Evolutionary conservation across 1,284 basidiomycete species (phyloP).

Genomic region (Lentinula novae-zelandiae): DNA sequence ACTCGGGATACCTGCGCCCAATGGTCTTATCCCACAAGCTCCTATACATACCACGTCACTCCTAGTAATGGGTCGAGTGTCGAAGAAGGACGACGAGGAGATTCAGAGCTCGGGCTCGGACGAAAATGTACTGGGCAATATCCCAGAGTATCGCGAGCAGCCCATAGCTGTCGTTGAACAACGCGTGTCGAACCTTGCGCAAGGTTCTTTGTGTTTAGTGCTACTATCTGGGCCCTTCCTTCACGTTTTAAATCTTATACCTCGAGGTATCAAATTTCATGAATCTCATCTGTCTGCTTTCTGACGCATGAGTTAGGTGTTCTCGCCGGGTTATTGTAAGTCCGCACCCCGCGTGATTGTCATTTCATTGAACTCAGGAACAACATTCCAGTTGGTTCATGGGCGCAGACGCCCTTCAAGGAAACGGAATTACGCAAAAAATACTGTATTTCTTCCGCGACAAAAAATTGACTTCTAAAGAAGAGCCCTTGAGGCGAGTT

Average conservation of each 20-base stretch:
- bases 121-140: not conserved
- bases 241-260: constrained; percentile 74
- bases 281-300: not conserved
- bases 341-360: constrained; percentile 12
- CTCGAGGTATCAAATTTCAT: constrained; percentile 32
- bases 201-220: constrained; percentile 78
- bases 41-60: constrained; percentile 92
- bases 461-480: constrained; percentile 51
- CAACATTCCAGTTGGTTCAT: constrained; percentile 76
- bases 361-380: constrained; percentile 2
- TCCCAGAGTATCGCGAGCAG: constrained; percentile 39
- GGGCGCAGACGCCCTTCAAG: constrained; percentile 80
- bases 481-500: constrained; percentile 74
- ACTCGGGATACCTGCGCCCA: constrained; percentile 89
- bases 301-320: constrained; percentile 38
- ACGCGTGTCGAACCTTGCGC: constrained; percentile 82
- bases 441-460: constrained; percentile 84
- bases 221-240: constrained; percentile 81
- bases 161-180: constrained; percentile 86
- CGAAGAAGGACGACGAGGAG: constrained; percentile 42
- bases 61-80: constrained; percentile 61
- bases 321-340: constrained; percentile 72
- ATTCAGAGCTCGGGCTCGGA: not conserved
- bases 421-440: constrained; percentile 84
- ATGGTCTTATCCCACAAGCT: constrained; percentile 95